These are phyloP conservation scores for Vicia faba DNA, from an alignment of 306 rosid species.

Conservation along the genomic window DNA sequence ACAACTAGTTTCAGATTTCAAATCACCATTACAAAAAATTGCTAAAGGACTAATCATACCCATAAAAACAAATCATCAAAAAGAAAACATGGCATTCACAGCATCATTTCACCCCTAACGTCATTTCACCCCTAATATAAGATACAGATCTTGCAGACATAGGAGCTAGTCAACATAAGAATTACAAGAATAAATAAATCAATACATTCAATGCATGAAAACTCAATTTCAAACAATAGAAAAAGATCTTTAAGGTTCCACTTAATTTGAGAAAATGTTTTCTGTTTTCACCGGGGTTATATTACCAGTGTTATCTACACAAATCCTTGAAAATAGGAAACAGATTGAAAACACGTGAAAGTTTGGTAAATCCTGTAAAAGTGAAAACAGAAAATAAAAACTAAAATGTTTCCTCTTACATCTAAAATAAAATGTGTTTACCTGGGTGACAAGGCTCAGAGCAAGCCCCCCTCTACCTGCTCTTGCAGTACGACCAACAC, in stretches of 20 bases:
- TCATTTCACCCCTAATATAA: no score
- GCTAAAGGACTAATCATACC: conserved; percentile 34
- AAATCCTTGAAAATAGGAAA: neutral
- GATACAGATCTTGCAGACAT: no score
- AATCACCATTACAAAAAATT: conserved; percentile 53
- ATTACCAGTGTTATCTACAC: neutral
- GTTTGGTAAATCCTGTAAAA: neutral
- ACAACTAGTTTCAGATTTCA: conserved; percentile 44
- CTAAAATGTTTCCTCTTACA: neutral
- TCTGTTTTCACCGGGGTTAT: neutral
- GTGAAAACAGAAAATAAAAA: neutral
- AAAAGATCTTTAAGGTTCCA: neutral
- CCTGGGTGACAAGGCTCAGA: conserved; percentile 74
- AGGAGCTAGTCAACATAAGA: neutral
- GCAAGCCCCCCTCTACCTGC: conserved; percentile 93
- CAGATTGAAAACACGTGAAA: neutral
- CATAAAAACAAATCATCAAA: no score
- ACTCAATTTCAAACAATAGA: conserved; percentile 4
- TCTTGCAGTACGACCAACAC: conserved; percentile 95
- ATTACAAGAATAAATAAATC: neutral
- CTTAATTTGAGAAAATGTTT: neutral
- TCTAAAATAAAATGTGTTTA: conserved; percentile 22
- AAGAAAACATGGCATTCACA: no score
- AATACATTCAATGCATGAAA: neutral
- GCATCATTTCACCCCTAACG: no score